Base-by-base conservation (phyloP, 2,329 filamentous ascomycete species). In the Mycosphaerella arachidis region DNA sequence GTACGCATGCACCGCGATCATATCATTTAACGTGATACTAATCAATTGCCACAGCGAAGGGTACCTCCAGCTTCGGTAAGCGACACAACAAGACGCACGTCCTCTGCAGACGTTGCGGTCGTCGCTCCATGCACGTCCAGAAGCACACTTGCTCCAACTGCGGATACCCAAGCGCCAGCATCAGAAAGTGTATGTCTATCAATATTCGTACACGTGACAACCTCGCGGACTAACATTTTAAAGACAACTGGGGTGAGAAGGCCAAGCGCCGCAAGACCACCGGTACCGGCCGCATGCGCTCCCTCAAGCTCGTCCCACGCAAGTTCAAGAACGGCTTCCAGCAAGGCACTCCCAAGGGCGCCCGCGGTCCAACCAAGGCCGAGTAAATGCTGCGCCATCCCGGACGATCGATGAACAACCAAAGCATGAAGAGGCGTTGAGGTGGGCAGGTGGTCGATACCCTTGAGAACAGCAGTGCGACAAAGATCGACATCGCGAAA, bases 211-310 rank as follows among this genome's bases (percentile, higher is more conserved):
- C 10, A 13, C 58, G 29, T 50, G 16, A 30, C 27, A n/a, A 12
- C 20, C 3, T 9, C 50, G 18, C n/a, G 43, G 37, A 65, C 65
- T 67, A 61, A 67, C 55, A 59, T 37, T 48, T 18, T 45, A 78
- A 77, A 97, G 93, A 88, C 89, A 97, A 99, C 90, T 99, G 94
- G 94, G 87, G 90, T 81, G 93, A 97, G 87, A 99, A 99, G 90
- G 93, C 92, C 75, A 97, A 97, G 91, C 86, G 94, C 81, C 95
- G 94, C 89, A 97, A 97, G 92, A 97, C 93, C 77, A 93, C 90
- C 78, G 94, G 94, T 75, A 93, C 91, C 77, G 94, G 94, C 80
- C 91, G 94, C 81, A 94, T 92, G 88, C 87, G 91, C 78, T 91
- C 92, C 84, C 86, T 99, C 79, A 96, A 95, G 86, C 86, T 85